These are phyloP conservation scores for Podospora appendiculata DNA, from an alignment of 495 filamentous ascomycete genomes.

Conservation along the genomic window DNA sequence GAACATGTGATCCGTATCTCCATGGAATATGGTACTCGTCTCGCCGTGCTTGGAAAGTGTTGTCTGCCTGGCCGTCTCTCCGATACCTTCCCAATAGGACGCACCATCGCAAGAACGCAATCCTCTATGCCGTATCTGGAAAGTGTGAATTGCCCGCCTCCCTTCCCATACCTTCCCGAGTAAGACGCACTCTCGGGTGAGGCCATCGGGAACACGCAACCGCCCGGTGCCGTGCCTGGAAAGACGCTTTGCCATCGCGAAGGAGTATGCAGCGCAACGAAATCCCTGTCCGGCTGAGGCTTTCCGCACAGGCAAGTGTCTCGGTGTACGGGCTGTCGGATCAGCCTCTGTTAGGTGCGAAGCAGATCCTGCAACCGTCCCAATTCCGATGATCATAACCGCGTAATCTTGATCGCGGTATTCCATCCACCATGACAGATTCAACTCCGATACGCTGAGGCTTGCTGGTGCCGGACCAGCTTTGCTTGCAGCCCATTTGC, in stretches of 20 bases:
- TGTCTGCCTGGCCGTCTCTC: slow-evolving; percentile 2
- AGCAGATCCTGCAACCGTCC: no score
- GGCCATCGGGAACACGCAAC: not conserved
- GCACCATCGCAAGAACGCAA: slow-evolving; percentile 1
- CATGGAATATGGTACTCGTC: slow-evolving; percentile 1
- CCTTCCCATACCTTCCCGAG: slow-evolving; percentile 1
- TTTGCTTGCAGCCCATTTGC: not conserved
- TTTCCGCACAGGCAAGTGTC: no score
- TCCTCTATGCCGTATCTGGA: not conserved
- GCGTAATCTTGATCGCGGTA: no score
- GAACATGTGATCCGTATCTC: not conserved
- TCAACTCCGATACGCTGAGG: no score
- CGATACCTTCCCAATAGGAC: slow-evolving; percentile 1
- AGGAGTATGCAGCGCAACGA: slow-evolving; percentile 1
- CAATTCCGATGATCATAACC: no score
- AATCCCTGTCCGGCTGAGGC: no score
- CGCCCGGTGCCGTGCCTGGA: not conserved
- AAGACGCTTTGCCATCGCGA: not conserved
- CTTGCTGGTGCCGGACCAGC: slow-evolving; percentile 2
- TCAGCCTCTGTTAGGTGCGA: no score
- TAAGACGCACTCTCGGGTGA: not conserved
- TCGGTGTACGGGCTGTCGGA: no score
- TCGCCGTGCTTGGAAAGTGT: slow-evolving; percentile 1
- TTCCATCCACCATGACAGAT: no score
- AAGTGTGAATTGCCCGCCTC: slow-evolving; percentile 2